Base-by-base conservation (phyloP, 352 stramenopile species). In the Phytophthora ramorum region DNA sequence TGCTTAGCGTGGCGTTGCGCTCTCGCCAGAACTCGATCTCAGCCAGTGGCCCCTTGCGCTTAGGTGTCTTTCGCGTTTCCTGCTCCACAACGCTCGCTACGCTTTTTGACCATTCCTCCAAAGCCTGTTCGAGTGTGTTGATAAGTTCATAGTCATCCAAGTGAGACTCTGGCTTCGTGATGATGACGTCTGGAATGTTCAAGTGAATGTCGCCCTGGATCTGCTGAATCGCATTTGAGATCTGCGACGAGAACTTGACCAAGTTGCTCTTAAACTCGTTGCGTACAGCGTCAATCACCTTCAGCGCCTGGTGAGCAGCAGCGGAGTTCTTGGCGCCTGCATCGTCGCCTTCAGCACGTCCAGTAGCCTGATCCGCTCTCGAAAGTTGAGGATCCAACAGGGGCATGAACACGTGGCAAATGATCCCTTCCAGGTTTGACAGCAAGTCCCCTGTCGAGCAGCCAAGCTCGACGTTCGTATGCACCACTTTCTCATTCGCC, bases 11-110 rank as follows among this genome's bases (percentile, higher is more conserved):
- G 2, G 95, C 92, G 61, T 98, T 98, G 14, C 96, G 87, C 44
- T 97, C 86, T 8, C 96, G 73, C 96, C 96, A 99, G 70, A 98
- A 99, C 70, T 99, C 96, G 40, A 99, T 98, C 50, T 99, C 96
- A 2, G 91, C 95, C 7, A 98, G 69, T 0, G 96, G 96, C 0
- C 91, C 91, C 52, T 97, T 97, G 8, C 87, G 78, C 49, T 97
- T 97, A 0, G 90, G 86, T 0, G 81, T 78, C 64, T 97, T 97
- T n/a, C 79, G 75, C 2, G 71, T 84, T 57, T 98, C 95, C 54
- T 97, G 81, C 40, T 98, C 92, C 7, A 98, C 90, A 7, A 97
- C 89, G 17, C 68, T 91, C 4, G 88, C 85, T 10, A 98, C 90
- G 20, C 89, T 91, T 64, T 97, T 96, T 4, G 86, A 97, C 96